These are phyloP conservation scores for Vinca major DNA, from an alignment of 305 asterid species.

Conservation along the genomic window DNA sequence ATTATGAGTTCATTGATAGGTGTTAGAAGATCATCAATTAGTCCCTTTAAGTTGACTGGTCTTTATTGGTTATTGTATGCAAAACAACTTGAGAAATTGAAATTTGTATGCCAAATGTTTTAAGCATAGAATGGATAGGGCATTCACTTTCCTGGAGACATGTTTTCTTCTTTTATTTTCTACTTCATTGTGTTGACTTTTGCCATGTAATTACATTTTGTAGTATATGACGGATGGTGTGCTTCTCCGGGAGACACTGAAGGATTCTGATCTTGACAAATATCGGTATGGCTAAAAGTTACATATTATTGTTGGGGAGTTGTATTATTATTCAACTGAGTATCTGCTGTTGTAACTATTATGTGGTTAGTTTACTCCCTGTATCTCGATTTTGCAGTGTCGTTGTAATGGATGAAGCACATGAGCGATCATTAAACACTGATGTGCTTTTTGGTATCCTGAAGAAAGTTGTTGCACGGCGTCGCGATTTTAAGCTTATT, in stretches of 20 bases:
- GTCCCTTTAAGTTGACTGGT: not conserved
- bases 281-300: constrained; percentile 49
- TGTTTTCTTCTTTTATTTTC: not conserved
- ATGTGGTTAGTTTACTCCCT: not conserved
- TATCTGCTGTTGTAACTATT: constrained; percentile 1
- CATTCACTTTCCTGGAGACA: not conserved
- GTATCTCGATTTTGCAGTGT: constrained; percentile 38
- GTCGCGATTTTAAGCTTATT: constrained; percentile 93
- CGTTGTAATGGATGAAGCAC: constrained; percentile 98
- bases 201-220: constrained; percentile 11
- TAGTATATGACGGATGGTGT: constrained; percentile 99
- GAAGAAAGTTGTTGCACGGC: constrained; percentile 88
- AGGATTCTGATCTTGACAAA: constrained; percentile 90
- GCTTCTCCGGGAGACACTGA: constrained; percentile 87
- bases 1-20: not conserved
- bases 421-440: constrained; percentile 84
- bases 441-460: constrained; percentile 95
- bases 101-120: not conserved
- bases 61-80: not conserved
- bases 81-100: not conserved
- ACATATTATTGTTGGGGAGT: constrained; percentile 4
- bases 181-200: not conserved
- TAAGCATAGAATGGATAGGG: not conserved
- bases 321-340: not conserved
- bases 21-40: not conserved